Conservation (phyloP, 192 early-diverging fungal genomes). For the Rhizophagus prolifer region DNA sequence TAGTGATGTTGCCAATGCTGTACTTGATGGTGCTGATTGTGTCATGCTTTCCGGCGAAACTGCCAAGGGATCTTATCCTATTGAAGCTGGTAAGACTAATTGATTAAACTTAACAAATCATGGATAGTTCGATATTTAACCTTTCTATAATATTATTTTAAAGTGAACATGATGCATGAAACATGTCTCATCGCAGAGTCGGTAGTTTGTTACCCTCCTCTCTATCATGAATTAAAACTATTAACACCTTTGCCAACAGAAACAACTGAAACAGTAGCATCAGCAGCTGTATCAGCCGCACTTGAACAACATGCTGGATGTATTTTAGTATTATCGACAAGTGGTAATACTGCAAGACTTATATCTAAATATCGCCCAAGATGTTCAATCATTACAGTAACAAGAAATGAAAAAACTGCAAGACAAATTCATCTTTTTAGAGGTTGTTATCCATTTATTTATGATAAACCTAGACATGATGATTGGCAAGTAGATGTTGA, state of each 20-base stretch:
- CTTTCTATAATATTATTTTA: not conserved
- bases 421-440: slow-evolving; percentile 76
- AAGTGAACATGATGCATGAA: slow-evolving; percentile 89
- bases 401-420: slow-evolving; percentile 71
- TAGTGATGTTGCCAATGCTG: slow-evolving; percentile 97
- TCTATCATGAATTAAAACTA: slow-evolving; percentile 86
- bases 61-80: slow-evolving; percentile 91
- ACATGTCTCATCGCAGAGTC: slow-evolving; percentile 92
- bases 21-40: slow-evolving; percentile 96
- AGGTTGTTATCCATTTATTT: slow-evolving; percentile 80
- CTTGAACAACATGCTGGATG: slow-evolving; percentile 83
- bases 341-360: slow-evolving; percentile 83
- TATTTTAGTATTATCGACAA: slow-evolving; percentile 88
- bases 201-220: slow-evolving; percentile 90
- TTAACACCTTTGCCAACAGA: slow-evolving; percentile 71
- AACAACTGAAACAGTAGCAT: slow-evolving; percentile 91
- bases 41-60: slow-evolving; percentile 99
- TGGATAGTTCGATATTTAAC: not conserved
- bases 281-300: slow-evolving; percentile 80
- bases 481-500: slow-evolving; percentile 86
- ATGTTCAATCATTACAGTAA: slow-evolving; percentile 90
- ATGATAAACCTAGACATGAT: slow-evolving; percentile 48
- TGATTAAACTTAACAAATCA: not conserved
- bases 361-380: slow-evolving; percentile 94
- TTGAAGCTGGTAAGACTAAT: slow-evolving; percentile 55